These are phyloP conservation scores for Monosporascus sp. DNA, from an alignment of 2,329 filamentous ascomycete genomes.

Conservation along the genomic window DNA sequence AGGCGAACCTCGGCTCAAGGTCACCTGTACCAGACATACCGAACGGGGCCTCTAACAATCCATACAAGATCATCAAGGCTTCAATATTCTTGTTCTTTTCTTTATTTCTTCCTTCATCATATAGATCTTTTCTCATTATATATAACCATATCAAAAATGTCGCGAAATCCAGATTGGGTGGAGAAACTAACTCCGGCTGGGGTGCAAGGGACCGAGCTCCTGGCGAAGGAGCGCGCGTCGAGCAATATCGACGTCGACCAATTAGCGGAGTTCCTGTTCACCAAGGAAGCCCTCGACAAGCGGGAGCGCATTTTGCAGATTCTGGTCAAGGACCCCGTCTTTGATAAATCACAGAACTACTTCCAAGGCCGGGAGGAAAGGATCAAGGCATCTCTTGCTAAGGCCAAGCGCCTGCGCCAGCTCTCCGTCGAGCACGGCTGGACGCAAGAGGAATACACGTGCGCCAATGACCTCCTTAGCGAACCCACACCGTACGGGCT, in stretches of 20 bases:
- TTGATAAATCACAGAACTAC: slow-evolving; percentile 76
- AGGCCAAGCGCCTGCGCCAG: slow-evolving; percentile 65
- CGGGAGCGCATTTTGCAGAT: slow-evolving; percentile 57
- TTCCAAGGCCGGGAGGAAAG: slow-evolving; percentile 64
- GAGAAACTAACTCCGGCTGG: slow-evolving; percentile 60
- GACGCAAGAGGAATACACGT: slow-evolving; percentile 56
- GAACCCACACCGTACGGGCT: slow-evolving; percentile 72
- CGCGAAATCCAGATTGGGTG: slow-evolving; percentile 44
- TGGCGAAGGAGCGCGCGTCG: slow-evolving; percentile 61
- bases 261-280: slow-evolving; percentile 64
- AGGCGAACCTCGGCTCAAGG: neutral
- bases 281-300: slow-evolving; percentile 56
- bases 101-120: neutral
- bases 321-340: slow-evolving; percentile 63
- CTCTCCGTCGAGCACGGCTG: slow-evolving; percentile 63
- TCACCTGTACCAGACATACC: neutral
- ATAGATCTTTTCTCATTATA: neutral
- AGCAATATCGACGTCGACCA: slow-evolving; percentile 63
- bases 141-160: neutral
- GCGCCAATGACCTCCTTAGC: slow-evolving; percentile 63
- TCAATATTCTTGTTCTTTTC: neutral
- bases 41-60: neutral
- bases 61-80: neutral
- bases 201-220: slow-evolving; percentile 64
- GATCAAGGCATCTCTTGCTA: slow-evolving; percentile 63